Percentiles rank a stretch among this genome's conserved stretches.
Conservation (phyloP, 176 grass and related monocot species). For the Bromus sterilis region DNA sequence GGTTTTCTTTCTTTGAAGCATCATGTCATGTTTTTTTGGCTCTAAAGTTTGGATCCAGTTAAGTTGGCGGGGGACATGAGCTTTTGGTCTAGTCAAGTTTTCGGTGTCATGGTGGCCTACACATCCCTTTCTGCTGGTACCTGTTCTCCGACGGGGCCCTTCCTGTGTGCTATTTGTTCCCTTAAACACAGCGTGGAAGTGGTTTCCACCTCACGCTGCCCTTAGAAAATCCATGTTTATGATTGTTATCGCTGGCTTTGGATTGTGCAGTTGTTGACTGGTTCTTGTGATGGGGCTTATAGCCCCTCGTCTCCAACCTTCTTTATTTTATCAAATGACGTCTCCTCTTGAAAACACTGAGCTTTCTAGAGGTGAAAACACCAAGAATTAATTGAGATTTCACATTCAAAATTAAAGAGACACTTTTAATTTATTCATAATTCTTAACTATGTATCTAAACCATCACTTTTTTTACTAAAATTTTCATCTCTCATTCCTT, state of each 20-base stretch:
- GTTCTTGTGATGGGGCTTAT: neutral
- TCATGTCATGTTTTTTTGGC: conserved; percentile 11
- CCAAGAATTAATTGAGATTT: no score
- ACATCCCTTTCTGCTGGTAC: conserved; percentile 10
- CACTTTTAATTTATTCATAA: no score
- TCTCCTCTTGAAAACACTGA: no score
- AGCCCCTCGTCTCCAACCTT: neutral
- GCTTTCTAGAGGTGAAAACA: no score
- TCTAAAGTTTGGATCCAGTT: conserved; percentile 39
- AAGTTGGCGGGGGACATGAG: conserved; percentile 31
- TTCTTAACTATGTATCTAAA: no score
- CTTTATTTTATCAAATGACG: no score
- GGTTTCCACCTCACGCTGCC: conserved; percentile 15
- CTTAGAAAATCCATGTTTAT: neutral
- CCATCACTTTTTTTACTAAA: no score
- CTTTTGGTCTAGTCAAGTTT: conserved; percentile 5
- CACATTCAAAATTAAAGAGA: no score
- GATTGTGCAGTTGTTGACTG: neutral
- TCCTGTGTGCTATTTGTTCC: neutral
- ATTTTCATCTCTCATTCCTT: no score
- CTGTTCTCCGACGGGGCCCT: conserved; percentile 2
- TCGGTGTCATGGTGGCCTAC: conserved; percentile 36
- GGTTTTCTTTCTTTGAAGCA: conserved; percentile 17
- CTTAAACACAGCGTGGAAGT: conserved; percentile 21
- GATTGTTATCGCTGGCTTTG: conserved; percentile 6